Evolutionary conservation across 345 rosid species (phyloP).

Genomic region (Ceriops decandra): DNA sequence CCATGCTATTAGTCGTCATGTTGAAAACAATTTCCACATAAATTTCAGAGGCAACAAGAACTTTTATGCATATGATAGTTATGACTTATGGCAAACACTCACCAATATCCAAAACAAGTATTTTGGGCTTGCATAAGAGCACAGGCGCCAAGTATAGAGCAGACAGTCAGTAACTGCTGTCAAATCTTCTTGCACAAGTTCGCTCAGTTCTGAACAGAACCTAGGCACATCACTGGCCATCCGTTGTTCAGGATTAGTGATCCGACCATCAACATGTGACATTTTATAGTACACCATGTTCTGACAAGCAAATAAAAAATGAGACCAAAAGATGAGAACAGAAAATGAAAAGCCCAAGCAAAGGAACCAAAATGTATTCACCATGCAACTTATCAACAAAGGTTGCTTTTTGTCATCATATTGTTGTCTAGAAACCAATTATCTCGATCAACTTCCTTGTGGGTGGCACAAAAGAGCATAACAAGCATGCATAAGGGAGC

Average conservation of each 20-base stretch:
- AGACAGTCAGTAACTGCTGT: slow-evolving; percentile 79
- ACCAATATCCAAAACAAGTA: slow-evolving; percentile 93
- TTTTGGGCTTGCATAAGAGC: slow-evolving; percentile 97
- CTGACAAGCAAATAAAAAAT: slow-evolving; percentile 39
- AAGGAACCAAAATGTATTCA: slow-evolving; percentile 1
- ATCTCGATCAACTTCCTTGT: not conserved
- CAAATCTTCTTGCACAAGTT: slow-evolving; percentile 85
- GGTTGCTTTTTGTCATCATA: not conserved
- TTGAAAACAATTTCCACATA: not conserved
- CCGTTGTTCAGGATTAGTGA: slow-evolving; percentile 86
- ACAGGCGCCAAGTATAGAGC: slow-evolving; percentile 88
- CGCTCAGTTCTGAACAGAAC: slow-evolving; percentile 94
- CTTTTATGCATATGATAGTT: not conserved
- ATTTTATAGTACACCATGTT: slow-evolving; percentile 96
- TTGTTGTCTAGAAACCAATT: not conserved
- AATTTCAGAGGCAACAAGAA: not conserved
- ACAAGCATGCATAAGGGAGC: not conserved
- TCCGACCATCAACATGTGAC: slow-evolving; percentile 92
- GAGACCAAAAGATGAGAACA: slow-evolving; percentile 3
- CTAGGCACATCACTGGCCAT: slow-evolving; percentile 95
- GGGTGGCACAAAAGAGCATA: not conserved
- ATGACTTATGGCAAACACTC: slow-evolving; percentile 19
- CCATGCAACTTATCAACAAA: not conserved
- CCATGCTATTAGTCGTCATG: slow-evolving; percentile 4
- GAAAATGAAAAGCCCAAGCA: not conserved